Conservation (phyloP, 805 yeast species). For the Blastobotrys chiropterorum region DNA sequence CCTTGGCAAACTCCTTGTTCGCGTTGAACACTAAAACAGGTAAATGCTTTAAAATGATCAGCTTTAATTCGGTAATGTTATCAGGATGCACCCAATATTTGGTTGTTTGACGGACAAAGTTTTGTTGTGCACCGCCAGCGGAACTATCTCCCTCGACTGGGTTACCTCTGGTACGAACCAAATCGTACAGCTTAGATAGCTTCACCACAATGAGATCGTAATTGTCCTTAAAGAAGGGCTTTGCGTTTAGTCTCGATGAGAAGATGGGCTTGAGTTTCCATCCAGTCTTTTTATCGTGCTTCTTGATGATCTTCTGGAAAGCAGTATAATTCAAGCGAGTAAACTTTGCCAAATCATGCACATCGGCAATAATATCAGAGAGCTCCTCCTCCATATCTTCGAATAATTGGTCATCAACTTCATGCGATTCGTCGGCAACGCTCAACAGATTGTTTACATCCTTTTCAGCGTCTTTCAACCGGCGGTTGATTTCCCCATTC, state of each 20-base stretch:
- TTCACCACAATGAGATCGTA: conserved; percentile 85
- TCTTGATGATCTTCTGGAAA: conserved; percentile 91
- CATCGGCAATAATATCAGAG: conserved; percentile 90
- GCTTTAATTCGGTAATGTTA: conserved; percentile 91
- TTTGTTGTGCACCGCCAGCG: conserved; percentile 98
- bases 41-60: conserved; percentile 85
- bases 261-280: conserved; percentile 84
- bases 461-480: conserved; percentile 76
- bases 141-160: conserved; percentile 92
- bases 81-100: conserved; percentile 99
- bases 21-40: conserved; percentile 97
- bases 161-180: conserved; percentile 92
- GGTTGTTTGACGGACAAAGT: conserved; percentile 96
- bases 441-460: conserved; percentile 59
- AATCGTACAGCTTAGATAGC: conserved; percentile 80
- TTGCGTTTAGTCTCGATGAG: conserved; percentile 85
- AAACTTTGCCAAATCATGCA: conserved; percentile 92
- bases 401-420: conserved; percentile 58
- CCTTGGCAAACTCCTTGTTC: conserved; percentile 89
- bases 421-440: conserved; percentile 42
- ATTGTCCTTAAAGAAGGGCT: conserved; percentile 94
- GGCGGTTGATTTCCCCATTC: conserved; percentile 74
- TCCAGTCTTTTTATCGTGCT: conserved; percentile 86
- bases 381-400: conserved; percentile 70
- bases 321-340: conserved; percentile 93